Percentiles rank a stretch among this genome's conserved stretches.
Conservation (phyloP, 495 filamentous ascomycete species). For the Hypoxylon cercidicola region DNA sequence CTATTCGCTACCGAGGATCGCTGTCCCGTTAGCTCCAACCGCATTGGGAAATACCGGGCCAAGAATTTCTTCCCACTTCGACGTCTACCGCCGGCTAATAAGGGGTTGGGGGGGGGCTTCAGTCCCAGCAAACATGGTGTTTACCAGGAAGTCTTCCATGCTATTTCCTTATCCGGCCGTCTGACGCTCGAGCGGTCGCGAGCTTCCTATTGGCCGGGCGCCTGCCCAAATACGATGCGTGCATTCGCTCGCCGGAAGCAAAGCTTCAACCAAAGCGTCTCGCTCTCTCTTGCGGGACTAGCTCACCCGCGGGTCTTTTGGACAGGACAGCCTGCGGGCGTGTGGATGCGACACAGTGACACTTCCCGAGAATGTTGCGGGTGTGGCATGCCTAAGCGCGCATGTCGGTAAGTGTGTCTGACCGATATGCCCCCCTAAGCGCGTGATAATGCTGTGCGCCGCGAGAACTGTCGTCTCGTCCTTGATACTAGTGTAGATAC, state of each 20-base stretch:
- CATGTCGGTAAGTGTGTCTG: conserved; percentile 33
- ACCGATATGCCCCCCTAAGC: conserved; percentile 6
- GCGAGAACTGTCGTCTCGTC: conserved; percentile 9
- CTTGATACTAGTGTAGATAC: conserved; percentile 23
- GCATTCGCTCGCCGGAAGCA: conserved; percentile 32
- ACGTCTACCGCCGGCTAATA: conserved; percentile 42
- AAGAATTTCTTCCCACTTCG: conserved; percentile 6
- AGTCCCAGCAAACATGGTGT: conserved; percentile 8
- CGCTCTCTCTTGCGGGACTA: conserved; percentile 31
- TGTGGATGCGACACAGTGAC: conserved; percentile 34
- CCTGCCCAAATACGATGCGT: conserved; percentile 1
- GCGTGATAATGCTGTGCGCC: conserved; percentile 26
- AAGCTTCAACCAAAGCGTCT: conserved; percentile 21
- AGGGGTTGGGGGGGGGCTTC: conserved; percentile 20
- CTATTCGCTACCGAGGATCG: conserved; percentile 39
- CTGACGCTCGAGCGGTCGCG: conserved; percentile 5
- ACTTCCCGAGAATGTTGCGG: conserved; percentile 17
- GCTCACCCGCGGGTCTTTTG: conserved; percentile 17
- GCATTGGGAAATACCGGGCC: conserved; percentile 42
- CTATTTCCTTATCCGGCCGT: conserved; percentile 14
- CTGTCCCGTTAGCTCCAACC: conserved; percentile 34
- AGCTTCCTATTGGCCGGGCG: conserved; percentile 24
- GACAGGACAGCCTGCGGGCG: conserved; percentile 23
- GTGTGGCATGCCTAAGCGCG: conserved; percentile 28
- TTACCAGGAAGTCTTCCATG: conserved; percentile 7